A percentile compares a stretch with the other conserved stretches of the same genome.
Evolutionary conservation across 2,329 filamentous ascomycete genomes (phyloP).

Genomic region (Coniochaeta hoffmannii): DNA sequence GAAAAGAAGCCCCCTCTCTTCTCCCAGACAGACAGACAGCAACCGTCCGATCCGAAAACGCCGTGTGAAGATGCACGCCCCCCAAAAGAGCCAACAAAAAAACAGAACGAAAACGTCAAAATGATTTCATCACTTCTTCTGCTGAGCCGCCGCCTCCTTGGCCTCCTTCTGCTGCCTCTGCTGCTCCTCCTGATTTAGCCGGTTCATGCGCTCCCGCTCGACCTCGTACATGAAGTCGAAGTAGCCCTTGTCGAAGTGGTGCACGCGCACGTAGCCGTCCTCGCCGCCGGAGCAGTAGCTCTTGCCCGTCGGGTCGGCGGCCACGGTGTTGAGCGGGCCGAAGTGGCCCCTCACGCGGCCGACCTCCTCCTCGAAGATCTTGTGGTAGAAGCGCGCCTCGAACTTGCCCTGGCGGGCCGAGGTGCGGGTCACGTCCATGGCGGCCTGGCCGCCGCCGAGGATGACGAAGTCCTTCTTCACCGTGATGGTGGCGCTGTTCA

Average conservation of each 20-base stretch:
- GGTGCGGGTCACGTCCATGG: slow-evolving; percentile 97
- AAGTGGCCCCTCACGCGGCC: slow-evolving; percentile 96
- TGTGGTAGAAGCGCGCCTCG: slow-evolving; percentile 99
- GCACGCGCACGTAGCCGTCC: slow-evolving; percentile 96
- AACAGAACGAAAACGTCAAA: neutral
- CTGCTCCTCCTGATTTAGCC: slow-evolving; percentile 14
- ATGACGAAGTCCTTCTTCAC: slow-evolving; percentile 97
- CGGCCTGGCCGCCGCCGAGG: slow-evolving; percentile 93
- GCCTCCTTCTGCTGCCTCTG: slow-evolving; percentile 3
- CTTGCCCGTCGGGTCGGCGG: slow-evolving; percentile 83
- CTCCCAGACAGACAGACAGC: neutral
- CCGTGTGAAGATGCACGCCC: neutral
- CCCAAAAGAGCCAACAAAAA: neutral
- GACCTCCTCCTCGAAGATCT: slow-evolving; percentile 98
- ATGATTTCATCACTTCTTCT: neutral
- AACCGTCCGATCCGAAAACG: neutral
- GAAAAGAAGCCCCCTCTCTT: neutral
- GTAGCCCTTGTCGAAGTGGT: slow-evolving; percentile 98
- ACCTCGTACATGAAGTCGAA: slow-evolving; percentile 99
- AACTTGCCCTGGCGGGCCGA: slow-evolving; percentile 95
- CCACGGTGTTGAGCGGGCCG: slow-evolving; percentile 78
- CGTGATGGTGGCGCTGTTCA: slow-evolving; percentile 92
- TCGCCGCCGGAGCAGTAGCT: slow-evolving; percentile 94
- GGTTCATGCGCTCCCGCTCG: slow-evolving; percentile 68
- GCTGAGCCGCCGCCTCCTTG: too few relatives aligned